These are phyloP conservation scores for Bromus sterilis DNA, from an alignment of 176 grass and related monocot species.

Conservation along the genomic window DNA sequence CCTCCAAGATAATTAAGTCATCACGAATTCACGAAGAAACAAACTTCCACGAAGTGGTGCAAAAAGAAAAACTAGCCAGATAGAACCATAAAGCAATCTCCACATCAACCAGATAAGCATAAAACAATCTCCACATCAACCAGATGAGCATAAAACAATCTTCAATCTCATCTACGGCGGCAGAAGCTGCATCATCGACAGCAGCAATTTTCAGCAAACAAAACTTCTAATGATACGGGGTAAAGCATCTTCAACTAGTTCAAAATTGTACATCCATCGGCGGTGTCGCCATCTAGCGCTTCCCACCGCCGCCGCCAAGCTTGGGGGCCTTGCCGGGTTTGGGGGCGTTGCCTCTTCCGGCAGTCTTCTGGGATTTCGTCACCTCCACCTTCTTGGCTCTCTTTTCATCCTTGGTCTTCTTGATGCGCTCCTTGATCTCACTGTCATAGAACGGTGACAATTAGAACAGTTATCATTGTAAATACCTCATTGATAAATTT, in stretches of 20 bases:
- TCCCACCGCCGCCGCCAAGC: constrained; percentile 49
- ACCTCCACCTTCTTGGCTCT: constrained; percentile 37
- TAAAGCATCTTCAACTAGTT: neutral
- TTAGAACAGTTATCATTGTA: neutral
- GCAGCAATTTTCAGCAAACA: neutral
- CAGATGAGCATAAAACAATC: neutral
- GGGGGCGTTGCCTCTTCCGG: neutral
- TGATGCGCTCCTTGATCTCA: constrained; percentile 54
- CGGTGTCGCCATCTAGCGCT: neutral
- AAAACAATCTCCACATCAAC: neutral
- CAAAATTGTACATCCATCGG: neutral
- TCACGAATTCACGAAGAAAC: no score
- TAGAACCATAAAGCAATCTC: neutral
- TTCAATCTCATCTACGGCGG: no score
- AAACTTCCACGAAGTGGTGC: neutral
- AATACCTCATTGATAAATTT: neutral
- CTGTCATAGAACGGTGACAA: neutral
- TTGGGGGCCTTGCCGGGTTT: constrained; percentile 40
- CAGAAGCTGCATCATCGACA: neutral
- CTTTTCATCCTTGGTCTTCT: constrained; percentile 63
- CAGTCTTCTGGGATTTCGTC: constrained; percentile 29
- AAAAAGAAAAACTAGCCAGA: neutral
- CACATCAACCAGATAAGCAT: neutral
- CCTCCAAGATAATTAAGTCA: neutral
- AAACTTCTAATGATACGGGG: neutral